Evolutionary conservation across 2,329 filamentous ascomycete genomes (phyloP), one percentile per base, ranked within the genome.

Genomic region (Rutstroemia sp.): DNA sequence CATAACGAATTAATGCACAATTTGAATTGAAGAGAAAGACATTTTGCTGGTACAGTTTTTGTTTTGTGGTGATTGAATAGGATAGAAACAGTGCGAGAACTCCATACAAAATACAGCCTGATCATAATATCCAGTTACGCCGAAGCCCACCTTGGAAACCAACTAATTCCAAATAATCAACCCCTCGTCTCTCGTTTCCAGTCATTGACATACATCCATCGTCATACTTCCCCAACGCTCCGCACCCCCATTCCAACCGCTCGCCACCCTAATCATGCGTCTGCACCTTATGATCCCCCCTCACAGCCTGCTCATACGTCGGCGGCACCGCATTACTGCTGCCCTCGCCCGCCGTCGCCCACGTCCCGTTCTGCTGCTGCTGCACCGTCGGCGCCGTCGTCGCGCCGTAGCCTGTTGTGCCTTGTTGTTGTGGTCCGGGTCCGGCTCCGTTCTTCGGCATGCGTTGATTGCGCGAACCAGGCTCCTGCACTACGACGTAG

Each of bases 281-380:
- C 78, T 97, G 94, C 51, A 96, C 78, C 80, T 97, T 97, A 73
- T 96, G 75, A 69, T 97, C 92, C 1, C 89, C 91, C 66, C 86
- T 86, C 58, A 96, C 86, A 48, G 90, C 92, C 73, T 96, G 89
- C 16, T 88, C 87, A 71, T 97, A 97, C 14, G 87, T 89, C 4
- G 94, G 92, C 44, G 92, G 92, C 34, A 81, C 77, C 12, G 74
- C 74, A 49, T 76, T 68, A 68, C 73, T 68, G 42, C 77, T 72
- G 21, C 61, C 61, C 54, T 64, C 69, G 48, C 69, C 65, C 17
- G 65, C 65, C 65, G 64, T 63, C 36, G 57, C 58, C 64, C 69
- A 67, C 2, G 64, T 63, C 55, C 67, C 60, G 61, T 66, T 64
- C 57, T 62, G 36, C 60, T 67, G 57, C 67, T 69, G 60, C 65